Base-by-base conservation (phyloP, 495 filamentous ascomycete species). In the Penicilliopsis zonata region DNA sequence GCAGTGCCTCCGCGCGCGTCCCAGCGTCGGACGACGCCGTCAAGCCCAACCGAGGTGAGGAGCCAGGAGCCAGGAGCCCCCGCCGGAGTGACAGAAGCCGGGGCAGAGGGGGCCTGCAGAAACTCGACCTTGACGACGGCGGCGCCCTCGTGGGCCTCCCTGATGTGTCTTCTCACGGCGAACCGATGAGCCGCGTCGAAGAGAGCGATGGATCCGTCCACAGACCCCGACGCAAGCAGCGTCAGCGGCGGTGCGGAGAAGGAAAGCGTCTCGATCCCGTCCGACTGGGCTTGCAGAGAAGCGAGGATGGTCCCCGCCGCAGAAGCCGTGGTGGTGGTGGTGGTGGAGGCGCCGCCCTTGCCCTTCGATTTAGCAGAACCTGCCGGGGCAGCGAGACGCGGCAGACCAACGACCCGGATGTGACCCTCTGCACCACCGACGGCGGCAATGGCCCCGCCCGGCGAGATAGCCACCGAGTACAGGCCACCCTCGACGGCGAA, bases 71-170 rank as follows among this genome's bases (percentile, higher is more conserved):
- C 57, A 30, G 47, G 47, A 36, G 57, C 44, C 28, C 39, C 35
- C 37, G 49, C 41, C 2, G 50, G 45, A 20, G 49, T 27, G 35
- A 57, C 38, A 31, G 46, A 31, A 5, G 47, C 40, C 18, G 50
- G 30, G 17, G 49, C 31, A 12, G 46, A 43, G 9, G 49, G 45
- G 40, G 57, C 61, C 33, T 65, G 62, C 14, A 87, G 66, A 54
- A 95, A 99, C 37, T 94, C 87, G 6, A 95, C 77, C 58, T 90
- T 86, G 33, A 96, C 87, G 9, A 96, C 82, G 9, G 80, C 73
- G 39, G 66, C 73, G 21, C 80, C 88, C 13, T 86, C 77, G 53
- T 96, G 54, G 5, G 85, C 90, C 19, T 78, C 81, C 34, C 64
- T 59, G 34, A 94, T 82, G 48, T 88, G 76, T 30, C 80, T 60